Conservation (phyloP, 495 filamentous ascomycete species). For the Hypoxylon rickii region DNA sequence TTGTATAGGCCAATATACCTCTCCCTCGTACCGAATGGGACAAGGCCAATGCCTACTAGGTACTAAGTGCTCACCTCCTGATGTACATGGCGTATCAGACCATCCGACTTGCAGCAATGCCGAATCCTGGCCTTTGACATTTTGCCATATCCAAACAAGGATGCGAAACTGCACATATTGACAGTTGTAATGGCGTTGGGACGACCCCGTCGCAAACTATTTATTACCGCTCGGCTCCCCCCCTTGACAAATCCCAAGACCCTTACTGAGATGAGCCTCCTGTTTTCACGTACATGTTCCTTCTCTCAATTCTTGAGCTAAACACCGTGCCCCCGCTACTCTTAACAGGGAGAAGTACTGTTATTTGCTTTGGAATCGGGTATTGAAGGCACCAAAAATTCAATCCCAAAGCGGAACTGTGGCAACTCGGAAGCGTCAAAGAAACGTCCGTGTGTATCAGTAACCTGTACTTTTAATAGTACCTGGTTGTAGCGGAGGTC, state of each 20-base stretch:
- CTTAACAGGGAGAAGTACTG: not conserved
- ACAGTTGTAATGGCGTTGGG: slow-evolving; percentile 1
- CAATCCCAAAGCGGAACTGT: too few species aligned
- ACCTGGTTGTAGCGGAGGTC: not conserved
- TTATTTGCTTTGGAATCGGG: not conserved
- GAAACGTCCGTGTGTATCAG: not conserved
- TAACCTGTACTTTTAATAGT: not conserved
- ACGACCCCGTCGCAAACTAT: not conserved
- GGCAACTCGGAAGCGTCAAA: too few species aligned
- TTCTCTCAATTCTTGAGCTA: not conserved
- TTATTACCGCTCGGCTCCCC: not conserved
- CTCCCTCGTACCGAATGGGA: slow-evolving; percentile 8
- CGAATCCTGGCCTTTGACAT: slow-evolving; percentile 12
- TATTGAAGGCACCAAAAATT: too few species aligned
- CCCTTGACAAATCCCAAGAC: not conserved
- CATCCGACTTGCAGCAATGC: slow-evolving; percentile 21
- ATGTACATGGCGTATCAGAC: slow-evolving; percentile 24
- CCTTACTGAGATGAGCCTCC: not conserved
- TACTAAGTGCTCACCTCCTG: slow-evolving; percentile 11
- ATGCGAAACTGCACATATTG: slow-evolving; percentile 16
- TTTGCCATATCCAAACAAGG: slow-evolving; percentile 20
- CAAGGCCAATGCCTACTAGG: too few species aligned
- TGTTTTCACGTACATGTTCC: not conserved
- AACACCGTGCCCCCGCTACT: not conserved
- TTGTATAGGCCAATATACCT: slow-evolving; percentile 10